Base-by-base conservation (phyloP, 2,329 filamentous ascomycete species). In the Zymoseptoria ardabiliae region DNA sequence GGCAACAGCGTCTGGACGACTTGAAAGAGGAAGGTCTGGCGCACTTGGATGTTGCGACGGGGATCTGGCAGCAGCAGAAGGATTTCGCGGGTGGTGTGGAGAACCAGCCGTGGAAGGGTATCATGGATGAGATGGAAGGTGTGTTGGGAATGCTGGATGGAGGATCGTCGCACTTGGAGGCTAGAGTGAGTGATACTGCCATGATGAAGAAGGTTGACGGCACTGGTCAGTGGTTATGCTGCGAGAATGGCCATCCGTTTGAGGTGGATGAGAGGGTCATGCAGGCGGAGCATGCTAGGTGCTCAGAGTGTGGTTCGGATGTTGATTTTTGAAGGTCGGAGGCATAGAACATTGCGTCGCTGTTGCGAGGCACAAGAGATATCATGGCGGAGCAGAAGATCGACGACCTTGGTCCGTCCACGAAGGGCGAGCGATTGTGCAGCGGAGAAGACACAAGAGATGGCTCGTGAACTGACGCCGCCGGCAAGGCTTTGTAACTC, bases 141-240 rank as follows among this genome's bases (percentile, higher is more conserved):
- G 10, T 75, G 73, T 1, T 76, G 73, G 0, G 74, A 28, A 79
- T 82, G 73, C 69, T 87, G 10, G 72, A 73, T 1, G 75, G 75
- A 0, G 51, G 51, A 7, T 9, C 23, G 7, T 53, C 21, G 10
- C 11, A 9, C 63, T 82, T 84, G 69, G 82, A 87, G 72, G 77
- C 81, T 67, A 73, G 75, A 35, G 73, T 75, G 2, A 77, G 82
- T 60, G 78, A 79, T 52, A 56, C 63, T 1, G 79, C 79, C 1
- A 82, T 82, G 79, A 71, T 77, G 3, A 72, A 64, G 0, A 79
- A 79, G 7, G 62, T 68, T 0, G 41, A 59, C 0, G 77, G 76
- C 0, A 77, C 74, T 0, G 85, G 85, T 0, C 82, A 86, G 63
- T 87, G 84, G 85, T 87, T 86, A 69, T 76, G 72, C 0, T 86